phyloP scores from a whole-genome alignment of 2,329 filamentous ascomycete genomes.

The Calonectria pseudoreteaudii region DNA sequence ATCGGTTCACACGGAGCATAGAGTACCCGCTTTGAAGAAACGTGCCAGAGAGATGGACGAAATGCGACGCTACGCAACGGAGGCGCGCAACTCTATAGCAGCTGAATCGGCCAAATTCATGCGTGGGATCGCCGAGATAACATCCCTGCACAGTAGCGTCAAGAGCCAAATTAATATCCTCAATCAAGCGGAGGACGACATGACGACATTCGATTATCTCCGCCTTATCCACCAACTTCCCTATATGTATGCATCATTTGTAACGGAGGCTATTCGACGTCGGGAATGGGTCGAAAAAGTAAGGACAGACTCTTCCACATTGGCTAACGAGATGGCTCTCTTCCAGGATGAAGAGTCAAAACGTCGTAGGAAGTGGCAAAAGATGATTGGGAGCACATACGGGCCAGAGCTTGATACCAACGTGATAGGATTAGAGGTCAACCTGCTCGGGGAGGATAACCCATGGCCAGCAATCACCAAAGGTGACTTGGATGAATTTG shows the following conservation, averaged over 20 bases:
- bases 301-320: slow-evolving; percentile 83
- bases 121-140: slow-evolving; percentile 84
- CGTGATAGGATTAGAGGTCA: slow-evolving; percentile 85
- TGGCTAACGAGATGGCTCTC: slow-evolving; percentile 92
- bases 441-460: slow-evolving; percentile 81
- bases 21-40: slow-evolving; percentile 69
- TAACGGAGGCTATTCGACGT: slow-evolving; percentile 86
- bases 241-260: slow-evolving; percentile 88
- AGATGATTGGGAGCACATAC: slow-evolving; percentile 81
- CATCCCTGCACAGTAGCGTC: slow-evolving; percentile 78
- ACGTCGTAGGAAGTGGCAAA: slow-evolving; percentile 89
- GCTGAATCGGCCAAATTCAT: slow-evolving; percentile 78
- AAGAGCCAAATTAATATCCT: slow-evolving; percentile 79
- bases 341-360: slow-evolving; percentile 95
- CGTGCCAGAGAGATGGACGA: slow-evolving; percentile 71
- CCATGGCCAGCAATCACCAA: slow-evolving; percentile 83
- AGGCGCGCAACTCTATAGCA: slow-evolving; percentile 76
- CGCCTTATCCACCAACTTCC: slow-evolving; percentile 86
- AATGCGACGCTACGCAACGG: slow-evolving; percentile 68
- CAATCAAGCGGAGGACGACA: slow-evolving; percentile 79
- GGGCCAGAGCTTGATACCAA: slow-evolving; percentile 76
- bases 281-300: slow-evolving; percentile 95
- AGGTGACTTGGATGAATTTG: slow-evolving; percentile 81
- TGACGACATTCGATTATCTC: slow-evolving; percentile 84
- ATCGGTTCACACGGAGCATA: slow-evolving; percentile 71